Percentiles rank a stretch among this genome's conserved stretches.
These are phyloP conservation scores for Tricholoma terreum DNA, from an alignment of 768 basidiomycete species.

Conservation along the genomic window DNA sequence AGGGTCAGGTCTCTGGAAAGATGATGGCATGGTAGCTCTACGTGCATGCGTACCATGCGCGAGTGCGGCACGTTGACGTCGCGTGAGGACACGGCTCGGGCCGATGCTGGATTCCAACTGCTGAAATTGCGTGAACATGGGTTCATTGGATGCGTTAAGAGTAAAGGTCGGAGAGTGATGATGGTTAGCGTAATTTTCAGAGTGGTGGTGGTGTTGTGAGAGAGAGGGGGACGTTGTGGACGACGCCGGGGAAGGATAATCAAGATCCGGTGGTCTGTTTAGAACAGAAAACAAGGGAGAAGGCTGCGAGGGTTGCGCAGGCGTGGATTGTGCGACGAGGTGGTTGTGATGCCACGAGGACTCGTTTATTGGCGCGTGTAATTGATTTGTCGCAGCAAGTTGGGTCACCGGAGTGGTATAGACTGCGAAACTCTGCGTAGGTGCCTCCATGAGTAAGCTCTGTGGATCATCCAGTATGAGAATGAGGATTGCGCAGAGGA, in stretches of 20 bases:
- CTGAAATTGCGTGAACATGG: conserved; percentile 23
- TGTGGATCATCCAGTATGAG: conserved; percentile 1
- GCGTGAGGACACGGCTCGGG: conserved; percentile 44
- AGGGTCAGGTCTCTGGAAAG: conserved; percentile 13
- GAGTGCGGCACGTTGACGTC: conserved; percentile 38
- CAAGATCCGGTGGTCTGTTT: conserved; percentile 29
- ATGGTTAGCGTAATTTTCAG: conserved; percentile 9
- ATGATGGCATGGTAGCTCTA: conserved; percentile 19
- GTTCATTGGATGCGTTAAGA: conserved; percentile 15
- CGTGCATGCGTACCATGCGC: conserved; percentile 25
- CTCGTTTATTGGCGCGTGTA: conserved; percentile 21
- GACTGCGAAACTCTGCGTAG: conserved; percentile 9
- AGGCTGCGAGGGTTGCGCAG: conserved; percentile 12
- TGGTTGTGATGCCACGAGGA: conserved; percentile 15
- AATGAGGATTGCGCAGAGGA: conserved; percentile 1
- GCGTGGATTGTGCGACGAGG: conserved; percentile 6
- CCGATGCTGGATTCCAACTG: conserved; percentile 54
- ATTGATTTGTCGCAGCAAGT: conserved; percentile 12
- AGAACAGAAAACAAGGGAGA: conserved; percentile 14
- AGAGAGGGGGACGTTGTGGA: conserved; percentile 34
- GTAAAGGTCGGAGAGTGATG: conserved; percentile 14
- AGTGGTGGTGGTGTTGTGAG: conserved; percentile 19
- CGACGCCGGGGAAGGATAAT: conserved; percentile 38
- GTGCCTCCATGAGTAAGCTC: conserved; percentile 11
- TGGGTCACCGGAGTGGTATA: conserved; percentile 6